Evolutionary conservation across 352 stramenopile species (phyloP).

Genomic region (Globisporangium solare): DNA sequence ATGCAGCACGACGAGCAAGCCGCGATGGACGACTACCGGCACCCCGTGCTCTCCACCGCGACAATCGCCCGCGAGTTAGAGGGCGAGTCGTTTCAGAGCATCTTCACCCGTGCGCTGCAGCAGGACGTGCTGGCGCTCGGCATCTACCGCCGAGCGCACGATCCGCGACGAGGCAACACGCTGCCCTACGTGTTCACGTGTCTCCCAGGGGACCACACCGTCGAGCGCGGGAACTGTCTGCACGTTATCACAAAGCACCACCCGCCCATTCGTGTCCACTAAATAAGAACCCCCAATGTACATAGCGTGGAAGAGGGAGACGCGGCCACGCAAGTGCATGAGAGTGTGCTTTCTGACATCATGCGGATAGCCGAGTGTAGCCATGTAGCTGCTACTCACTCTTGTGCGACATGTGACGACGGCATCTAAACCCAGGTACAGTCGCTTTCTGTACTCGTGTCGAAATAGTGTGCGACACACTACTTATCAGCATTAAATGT

Average conservation of each 20-base stretch:
- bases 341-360: too few relatives aligned
- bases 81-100: constrained; percentile 27
- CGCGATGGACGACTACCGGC: constrained; percentile 5
- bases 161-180: constrained; percentile 30
- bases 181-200: constrained; percentile 58
- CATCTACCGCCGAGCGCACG: constrained; percentile 37
- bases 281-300: constrained; percentile 1
- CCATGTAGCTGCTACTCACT: too few relatives aligned
- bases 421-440: too few relatives aligned
- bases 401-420: too few relatives aligned
- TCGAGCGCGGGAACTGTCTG: constrained; percentile 37
- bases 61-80: constrained; percentile 28
- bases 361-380: too few relatives aligned
- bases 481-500: too few relatives aligned
- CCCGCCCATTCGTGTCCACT: constrained; percentile 27
- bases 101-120: constrained; percentile 36
- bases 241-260: constrained; percentile 31
- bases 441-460: too few relatives aligned
- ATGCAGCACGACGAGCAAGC: constrained; percentile 9
- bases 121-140: constrained; percentile 42
- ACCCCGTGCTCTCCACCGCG: constrained; percentile 29
- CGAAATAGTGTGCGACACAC: too few relatives aligned
- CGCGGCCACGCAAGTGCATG: too few relatives aligned
- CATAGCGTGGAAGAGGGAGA: too few relatives aligned
- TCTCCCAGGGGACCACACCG: constrained; percentile 22